Evolutionary conservation across 306 rosid species (phyloP), one percentile per base, ranked within the genome.

Genomic region (Vicia villosa): DNA sequence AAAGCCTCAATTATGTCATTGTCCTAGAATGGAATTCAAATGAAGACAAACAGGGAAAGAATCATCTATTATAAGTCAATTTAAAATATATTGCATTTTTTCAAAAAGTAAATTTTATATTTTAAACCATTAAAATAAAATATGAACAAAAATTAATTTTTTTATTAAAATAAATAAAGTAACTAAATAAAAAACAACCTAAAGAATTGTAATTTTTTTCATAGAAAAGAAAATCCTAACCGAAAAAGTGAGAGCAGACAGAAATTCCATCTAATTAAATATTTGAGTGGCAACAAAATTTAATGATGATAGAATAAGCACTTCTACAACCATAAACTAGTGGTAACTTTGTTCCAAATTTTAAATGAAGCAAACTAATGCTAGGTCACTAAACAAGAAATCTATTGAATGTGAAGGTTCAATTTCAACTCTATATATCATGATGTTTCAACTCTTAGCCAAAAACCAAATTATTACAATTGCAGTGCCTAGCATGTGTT

Each of bases 401-500:
- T 46, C 16, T 10, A 74, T 52, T 73, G 82, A 83, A 81, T 49
- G 69, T 56, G 77, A 80, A 73, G 69, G 71, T 77, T 64, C 76
- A 81, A 78, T 73, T 77, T 64, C 76, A 81, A 78, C 72, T 34
- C 78, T 17, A 61, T 10, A 54, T 7, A 85, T 79, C 68, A 86
- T 84, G 82, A 74, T 78, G 87, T 80, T 70, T 78, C 61, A 73
- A 62, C 79, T 76, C 62, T 65, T 72, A 51, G 63, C 81, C 64
- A 58, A 75, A 79, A 58, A 69, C 6, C 11, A 42, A 64, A 77
- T 79, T 45, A 83, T 83, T 45, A 49, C 79, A 24, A 38, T 30
- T 70, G 28, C 37, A 46, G 73, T 45, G 55, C 59, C 52, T 45
- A 54, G 49, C 61, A 38, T 72, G 16, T 56, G 42, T 32, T 40